phyloP scores from a whole-genome alignment of 352 stramenopile genomes.

The Phytophthora hibernalis region DNA sequence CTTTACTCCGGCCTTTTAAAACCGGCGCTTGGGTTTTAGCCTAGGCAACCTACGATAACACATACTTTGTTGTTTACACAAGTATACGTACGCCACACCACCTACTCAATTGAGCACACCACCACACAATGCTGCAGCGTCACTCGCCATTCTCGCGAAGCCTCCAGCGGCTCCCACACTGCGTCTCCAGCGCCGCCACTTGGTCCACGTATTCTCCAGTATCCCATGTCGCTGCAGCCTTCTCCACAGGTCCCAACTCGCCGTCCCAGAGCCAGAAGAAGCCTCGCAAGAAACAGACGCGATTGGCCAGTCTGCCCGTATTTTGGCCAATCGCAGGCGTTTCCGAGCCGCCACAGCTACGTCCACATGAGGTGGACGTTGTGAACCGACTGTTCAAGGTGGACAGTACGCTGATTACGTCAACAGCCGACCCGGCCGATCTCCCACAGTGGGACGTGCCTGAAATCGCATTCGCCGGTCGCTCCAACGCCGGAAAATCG shows the following conservation, averaged over 20 bases:
- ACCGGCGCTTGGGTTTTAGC: too few species aligned
- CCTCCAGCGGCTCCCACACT: neutral
- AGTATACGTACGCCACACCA: too few species aligned
- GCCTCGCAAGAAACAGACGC: slow-evolving; percentile 64
- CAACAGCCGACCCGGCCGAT: slow-evolving; percentile 56
- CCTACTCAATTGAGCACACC: too few species aligned
- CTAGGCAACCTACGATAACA: too few species aligned
- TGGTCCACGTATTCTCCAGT: neutral
- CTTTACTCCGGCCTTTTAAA: too few species aligned
- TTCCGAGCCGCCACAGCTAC: slow-evolving; percentile 51
- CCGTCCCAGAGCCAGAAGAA: slow-evolving; percentile 20
- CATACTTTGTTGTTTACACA: too few species aligned
- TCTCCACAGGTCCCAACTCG: slow-evolving; percentile 11
- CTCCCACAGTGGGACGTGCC: slow-evolving; percentile 75
- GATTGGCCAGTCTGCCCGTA: slow-evolving; percentile 50
- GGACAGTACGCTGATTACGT: slow-evolving; percentile 74
- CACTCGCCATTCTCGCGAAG: neutral
- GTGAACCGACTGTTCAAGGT: slow-evolving; percentile 69
- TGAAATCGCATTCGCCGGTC: slow-evolving; percentile 87
- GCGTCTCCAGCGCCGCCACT: neutral
- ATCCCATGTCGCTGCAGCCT: too few species aligned
- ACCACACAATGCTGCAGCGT: slow-evolving; percentile 9
- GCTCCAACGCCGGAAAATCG: slow-evolving; percentile 91
- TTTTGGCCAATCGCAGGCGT: slow-evolving; percentile 71
- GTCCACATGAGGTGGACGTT: slow-evolving; percentile 68